Percentiles rank a stretch among this genome's conserved stretches.
These are phyloP conservation scores for Ziziphus jujuba DNA, from an alignment of 306 rosid genomes.

Conservation along the genomic window DNA sequence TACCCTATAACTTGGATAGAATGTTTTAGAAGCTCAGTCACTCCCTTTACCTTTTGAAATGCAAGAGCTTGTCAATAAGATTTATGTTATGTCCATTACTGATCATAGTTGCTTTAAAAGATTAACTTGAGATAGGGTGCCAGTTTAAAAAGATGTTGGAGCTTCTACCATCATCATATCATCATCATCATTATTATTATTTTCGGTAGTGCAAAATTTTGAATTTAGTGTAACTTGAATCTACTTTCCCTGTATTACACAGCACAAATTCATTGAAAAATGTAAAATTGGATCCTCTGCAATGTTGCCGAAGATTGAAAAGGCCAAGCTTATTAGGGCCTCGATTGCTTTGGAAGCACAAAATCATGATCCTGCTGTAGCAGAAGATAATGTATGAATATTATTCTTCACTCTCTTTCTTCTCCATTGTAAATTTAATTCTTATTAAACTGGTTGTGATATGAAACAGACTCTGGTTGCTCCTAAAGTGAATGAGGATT, in stretches of 20 bases:
- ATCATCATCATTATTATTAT: neutral
- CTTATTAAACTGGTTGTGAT: constrained; percentile 19
- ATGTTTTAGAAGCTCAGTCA: too few relatives aligned
- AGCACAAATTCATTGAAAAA: constrained; percentile 97
- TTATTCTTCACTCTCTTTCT: neutral
- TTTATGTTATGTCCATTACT: too few relatives aligned
- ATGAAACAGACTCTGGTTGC: constrained; percentile 49
- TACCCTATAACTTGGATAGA: too few relatives aligned
- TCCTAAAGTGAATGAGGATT: constrained; percentile 60
- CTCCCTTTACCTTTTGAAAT: too few relatives aligned
- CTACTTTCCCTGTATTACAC: constrained; percentile 25
- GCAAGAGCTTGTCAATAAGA: too few relatives aligned
- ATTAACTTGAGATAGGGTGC: too few relatives aligned
- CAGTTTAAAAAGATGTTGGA: too few relatives aligned
- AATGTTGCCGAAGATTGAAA: constrained; percentile 77
- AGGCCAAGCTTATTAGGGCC: constrained; percentile 78
- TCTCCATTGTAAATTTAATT: constrained; percentile 5
- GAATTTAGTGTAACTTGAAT: constrained; percentile 28
- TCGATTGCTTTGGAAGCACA: constrained; percentile 78
- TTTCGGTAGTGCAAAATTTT: neutral
- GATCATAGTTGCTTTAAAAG: too few relatives aligned
- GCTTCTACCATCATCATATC: too few relatives aligned
- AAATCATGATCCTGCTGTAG: constrained; percentile 49
- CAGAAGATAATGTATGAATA: constrained; percentile 60
- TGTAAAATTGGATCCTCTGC: constrained; percentile 80